Percentiles rank a stretch among this genome's conserved stretches.
phyloP scores from a whole-genome alignment of 345 rosid genomes.

The Limnanthes douglasii region DNA sequence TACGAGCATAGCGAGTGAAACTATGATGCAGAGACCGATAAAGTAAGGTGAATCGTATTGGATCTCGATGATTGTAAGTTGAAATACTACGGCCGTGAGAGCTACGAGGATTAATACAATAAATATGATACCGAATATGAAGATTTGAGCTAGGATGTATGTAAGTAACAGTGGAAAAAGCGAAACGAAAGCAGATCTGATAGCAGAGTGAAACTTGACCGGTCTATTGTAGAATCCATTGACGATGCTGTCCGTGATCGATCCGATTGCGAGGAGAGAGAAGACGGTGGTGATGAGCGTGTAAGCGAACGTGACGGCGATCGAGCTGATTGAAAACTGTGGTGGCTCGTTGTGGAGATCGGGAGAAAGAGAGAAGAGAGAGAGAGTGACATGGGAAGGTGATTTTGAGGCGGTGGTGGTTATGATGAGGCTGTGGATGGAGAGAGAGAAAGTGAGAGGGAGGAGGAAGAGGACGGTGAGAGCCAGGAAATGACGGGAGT shows the following conservation, averaged over 20 bases:
- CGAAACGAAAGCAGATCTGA: conserved; percentile 38
- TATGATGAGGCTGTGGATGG: no score
- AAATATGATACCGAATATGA: conserved; percentile 17
- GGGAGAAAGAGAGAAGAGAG: conserved; percentile 14
- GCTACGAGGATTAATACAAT: conserved; percentile 11
- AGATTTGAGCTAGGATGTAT: conserved; percentile 6
- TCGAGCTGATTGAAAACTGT: background rate
- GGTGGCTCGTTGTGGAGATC: conserved; percentile 13
- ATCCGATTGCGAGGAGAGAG: conserved; percentile 32
- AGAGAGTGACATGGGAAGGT: no score
- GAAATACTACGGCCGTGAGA: conserved; percentile 9
- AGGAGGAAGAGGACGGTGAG: conserved; percentile 74
- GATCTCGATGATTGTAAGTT: conserved; percentile 12
- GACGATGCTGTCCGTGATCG: conserved; percentile 47
- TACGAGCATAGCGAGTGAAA: conserved; percentile 3
- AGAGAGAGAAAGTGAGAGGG: conserved; percentile 45
- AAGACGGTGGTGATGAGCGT: conserved; percentile 15
- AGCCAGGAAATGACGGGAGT: conserved; percentile 82
- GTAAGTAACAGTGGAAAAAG: conserved; percentile 42
- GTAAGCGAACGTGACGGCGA: conserved; percentile 14
- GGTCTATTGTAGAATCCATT: conserved; percentile 84
- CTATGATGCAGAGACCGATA: conserved; percentile 3
- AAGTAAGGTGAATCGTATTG: conserved; percentile 20
- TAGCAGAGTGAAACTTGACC: conserved; percentile 40
- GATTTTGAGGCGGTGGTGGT: no score